These are phyloP conservation scores for Diplodia corticola DNA, from an alignment of 2,329 filamentous ascomycete genomes.

Conservation along the genomic window DNA sequence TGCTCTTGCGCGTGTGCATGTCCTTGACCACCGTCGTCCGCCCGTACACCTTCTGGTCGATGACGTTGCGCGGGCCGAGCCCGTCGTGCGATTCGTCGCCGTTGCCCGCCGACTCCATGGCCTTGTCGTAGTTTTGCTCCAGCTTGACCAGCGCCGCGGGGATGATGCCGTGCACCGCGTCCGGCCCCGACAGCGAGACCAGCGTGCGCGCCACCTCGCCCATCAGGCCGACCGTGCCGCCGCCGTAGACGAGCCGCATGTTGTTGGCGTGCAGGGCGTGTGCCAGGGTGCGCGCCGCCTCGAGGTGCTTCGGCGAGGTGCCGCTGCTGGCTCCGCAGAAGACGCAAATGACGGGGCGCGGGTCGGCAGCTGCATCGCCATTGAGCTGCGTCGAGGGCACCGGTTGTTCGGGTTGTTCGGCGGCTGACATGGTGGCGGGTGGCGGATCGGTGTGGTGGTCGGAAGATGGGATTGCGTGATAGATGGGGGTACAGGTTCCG, in stretches of 20 bases:
- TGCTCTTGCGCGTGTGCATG: constrained; percentile 93
- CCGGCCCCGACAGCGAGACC: constrained; percentile 76
- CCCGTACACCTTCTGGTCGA: constrained; percentile 70
- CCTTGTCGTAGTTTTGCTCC: constrained; percentile 64
- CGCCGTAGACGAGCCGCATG: constrained; percentile 88
- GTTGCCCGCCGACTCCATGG: constrained; percentile 39
- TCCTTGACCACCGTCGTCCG: constrained; percentile 84
- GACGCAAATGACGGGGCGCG: constrained; percentile 75
- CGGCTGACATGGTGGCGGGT: constrained; percentile 28
- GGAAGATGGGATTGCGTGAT: neutral
- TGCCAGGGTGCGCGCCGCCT: constrained; percentile 75
- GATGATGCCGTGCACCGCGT: constrained; percentile 89
- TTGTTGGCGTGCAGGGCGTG: constrained; percentile 71
- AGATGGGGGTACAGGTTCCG: neutral
- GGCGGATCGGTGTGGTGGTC: neutral
- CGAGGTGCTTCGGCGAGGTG: constrained; percentile 70
- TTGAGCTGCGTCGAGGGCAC: constrained; percentile 24
- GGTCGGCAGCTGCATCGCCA: constrained; percentile 31
- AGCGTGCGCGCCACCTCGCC: constrained; percentile 87
- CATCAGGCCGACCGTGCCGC: constrained; percentile 93
- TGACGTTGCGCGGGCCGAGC: constrained; percentile 43
- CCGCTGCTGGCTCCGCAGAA: constrained; percentile 87
- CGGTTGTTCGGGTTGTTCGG: neutral
- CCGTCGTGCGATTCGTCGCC: constrained; percentile 34
- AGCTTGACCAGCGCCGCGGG: constrained; percentile 78